Evolutionary conservation across 305 asterid species (phyloP).

Genomic region (Fraxinus nigra): DNA sequence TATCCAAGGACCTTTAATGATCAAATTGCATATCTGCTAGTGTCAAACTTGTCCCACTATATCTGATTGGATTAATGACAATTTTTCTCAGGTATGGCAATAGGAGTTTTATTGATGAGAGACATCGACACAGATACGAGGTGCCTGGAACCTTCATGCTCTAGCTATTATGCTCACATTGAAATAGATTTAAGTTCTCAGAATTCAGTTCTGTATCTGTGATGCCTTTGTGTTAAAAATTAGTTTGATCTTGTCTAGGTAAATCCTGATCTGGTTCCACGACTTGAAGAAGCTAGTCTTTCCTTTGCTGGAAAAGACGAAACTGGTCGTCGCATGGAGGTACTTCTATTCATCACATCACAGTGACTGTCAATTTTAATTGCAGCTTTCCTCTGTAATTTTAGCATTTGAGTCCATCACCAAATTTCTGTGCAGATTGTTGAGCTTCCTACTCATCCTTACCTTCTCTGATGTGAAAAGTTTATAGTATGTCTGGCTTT

Average conservation of each 20-base stretch:
- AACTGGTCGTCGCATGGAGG: constrained; percentile 92
- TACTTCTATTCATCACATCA: constrained; percentile 25
- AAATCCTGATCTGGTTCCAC: constrained; percentile 78
- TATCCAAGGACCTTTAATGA: not conserved
- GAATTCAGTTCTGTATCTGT: not conserved
- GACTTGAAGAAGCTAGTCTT: constrained; percentile 80
- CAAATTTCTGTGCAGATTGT: constrained; percentile 53
- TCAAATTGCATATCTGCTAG: not conserved
- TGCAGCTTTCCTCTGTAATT: constrained; percentile 3
- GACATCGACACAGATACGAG: constrained; percentile 98
- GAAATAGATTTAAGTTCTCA: constrained; percentile 4
- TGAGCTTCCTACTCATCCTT: constrained; percentile 79
- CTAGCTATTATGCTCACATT: constrained; percentile 13
- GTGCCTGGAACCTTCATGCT: constrained; percentile 33
- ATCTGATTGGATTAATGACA: constrained; percentile 11
- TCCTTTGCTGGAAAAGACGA: constrained; percentile 85
- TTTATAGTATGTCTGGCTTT: not conserved
- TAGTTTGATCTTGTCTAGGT: constrained; percentile 47
- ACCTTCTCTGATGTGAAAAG: constrained; percentile 23
- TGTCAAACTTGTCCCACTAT: not conserved
- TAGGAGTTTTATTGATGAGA: constrained; percentile 68
- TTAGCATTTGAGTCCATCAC: constrained; percentile 6
- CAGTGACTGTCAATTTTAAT: not conserved
- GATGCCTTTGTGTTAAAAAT: constrained; percentile 9
- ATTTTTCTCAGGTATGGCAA: constrained; percentile 55